These are phyloP conservation scores for Brassica rapa DNA, from an alignment of 345 rosid genomes.

Conservation along the genomic window DNA sequence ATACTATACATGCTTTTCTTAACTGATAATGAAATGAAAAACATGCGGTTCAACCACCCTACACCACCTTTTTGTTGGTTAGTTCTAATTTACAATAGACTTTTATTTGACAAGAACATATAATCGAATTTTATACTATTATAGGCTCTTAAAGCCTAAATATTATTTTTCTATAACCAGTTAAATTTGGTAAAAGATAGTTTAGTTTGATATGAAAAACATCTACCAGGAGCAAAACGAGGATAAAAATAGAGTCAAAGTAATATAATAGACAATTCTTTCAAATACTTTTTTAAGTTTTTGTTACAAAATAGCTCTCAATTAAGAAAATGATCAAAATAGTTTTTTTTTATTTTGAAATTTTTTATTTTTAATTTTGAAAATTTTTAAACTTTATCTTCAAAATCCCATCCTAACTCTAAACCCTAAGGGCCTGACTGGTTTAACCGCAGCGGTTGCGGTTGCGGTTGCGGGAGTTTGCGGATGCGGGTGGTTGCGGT, in stretches of 20 bases:
- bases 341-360: no score
- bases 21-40: background rate
- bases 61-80: background rate
- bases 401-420: no score
- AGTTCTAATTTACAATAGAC: background rate
- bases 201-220: background rate
- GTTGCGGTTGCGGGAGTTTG: no score
- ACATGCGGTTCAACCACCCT: conserved; percentile 1
- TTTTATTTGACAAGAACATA: background rate
- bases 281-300: no score
- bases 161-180: background rate
- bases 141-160: background rate
- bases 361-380: no score
- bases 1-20: background rate
- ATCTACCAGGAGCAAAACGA: conserved; percentile 11
- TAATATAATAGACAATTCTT: background rate
- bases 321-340: no score
- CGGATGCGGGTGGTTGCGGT: no score
- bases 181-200: background rate
- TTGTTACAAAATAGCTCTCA: no score
- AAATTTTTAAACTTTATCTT: no score
- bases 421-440: no score
- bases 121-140: background rate
- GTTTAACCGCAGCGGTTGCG: no score
- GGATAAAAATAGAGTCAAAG: background rate